Base-by-base conservation (phyloP, 1,284 basidiomycete genomes). In the Ceratobasidium sp. region DNA sequence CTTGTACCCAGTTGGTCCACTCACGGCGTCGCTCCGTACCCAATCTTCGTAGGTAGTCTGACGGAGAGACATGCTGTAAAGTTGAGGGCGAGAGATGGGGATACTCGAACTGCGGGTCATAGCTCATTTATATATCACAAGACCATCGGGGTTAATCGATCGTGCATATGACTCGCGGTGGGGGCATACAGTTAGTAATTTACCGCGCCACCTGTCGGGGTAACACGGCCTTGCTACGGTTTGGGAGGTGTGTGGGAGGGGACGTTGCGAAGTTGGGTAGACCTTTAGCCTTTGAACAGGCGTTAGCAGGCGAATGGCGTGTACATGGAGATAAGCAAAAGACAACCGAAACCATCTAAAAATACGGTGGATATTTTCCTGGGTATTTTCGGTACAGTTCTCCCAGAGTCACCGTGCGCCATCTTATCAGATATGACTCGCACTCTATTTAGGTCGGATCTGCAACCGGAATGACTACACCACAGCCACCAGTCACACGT, bases 11-110 rank as follows among this genome's bases (percentile, higher is more conserved):
- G 29, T 9, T 22, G 29, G 1, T 16, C n/a, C 11, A 58, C 56
- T 31, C 14, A 58, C 56, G 5, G 56, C 74, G 78, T 89, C 88
- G 2, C 85, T 85, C 75, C 85, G 84, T 11, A 81, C 78, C 88
- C 88, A 90, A 66, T 84, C 83, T 31, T 82, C 81, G 14, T 78
- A 29, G 11, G 63, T 75, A 29, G 76, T 77, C 29, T 39, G 13
- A 5, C 1, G 56, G 56, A 6, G 56, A 58, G 19, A 2, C 29
- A 34, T 34, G n/a, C 56, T 58, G 13, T 16, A 34, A 34, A 22
- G 14, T 31, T 3, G 34, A 19, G 16, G 8, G 29, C 14, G 56
- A 27, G 13, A 31, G 29, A 5, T 16, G 27, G 16, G 29, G 56
- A 27, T 2, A 27, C 14, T 58, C 8, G 29, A 16, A 1, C 31